Evolutionary conservation across 1,284 basidiomycete species (phyloP), one percentile per base, ranked within the genome.

Genomic region (Microstroma glucosiphilum): DNA sequence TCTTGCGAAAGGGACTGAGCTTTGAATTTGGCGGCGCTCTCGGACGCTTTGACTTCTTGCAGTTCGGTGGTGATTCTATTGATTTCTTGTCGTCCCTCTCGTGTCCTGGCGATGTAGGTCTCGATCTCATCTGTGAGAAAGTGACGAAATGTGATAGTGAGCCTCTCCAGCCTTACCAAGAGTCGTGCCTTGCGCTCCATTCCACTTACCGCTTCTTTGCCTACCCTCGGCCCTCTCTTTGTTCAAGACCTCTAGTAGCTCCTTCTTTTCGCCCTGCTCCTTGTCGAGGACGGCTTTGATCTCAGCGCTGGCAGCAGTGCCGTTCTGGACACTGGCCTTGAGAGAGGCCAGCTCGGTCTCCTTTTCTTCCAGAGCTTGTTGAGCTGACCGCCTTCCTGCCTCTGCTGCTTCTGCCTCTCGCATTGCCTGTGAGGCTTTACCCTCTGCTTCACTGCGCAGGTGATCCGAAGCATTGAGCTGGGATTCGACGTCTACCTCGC

Each of bases 1-100:
- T 92, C 89, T 80, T 92, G 89, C 3, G 86, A 83, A 2, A 89
- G 82, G 0, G 89, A 85, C 61, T 91, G 89, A 62, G 89, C 72
- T 80, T 87, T 89, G 83, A 89, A 91, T 88, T 67, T 73, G 53
- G 64, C 65, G 6, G 68, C 67, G 62, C 71, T 69, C 43, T 73
- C 76, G 19, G 64, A 60, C 15, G 71, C 70, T 55, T 67, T 67
- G 13, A 68, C 67, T 23, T 68, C 67, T 55, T 77, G 72, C 2
- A 76, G 60, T 21, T 71, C 71, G 13, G 69, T 69, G 17, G 66
- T 53, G 37, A 75, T 66, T 26, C 65, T 60, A 1, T 70, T 66
- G 30, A 74, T 67, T 56, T 77, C 71, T 19, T 69, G 61, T 37
- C 75, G 69, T 21, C 71, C 64, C 26, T 73, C 70, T 25, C 71